Evolutionary conservation across 306 rosid genomes (phyloP), one percentile per base, ranked within the genome.

Genomic region (Prunus campanulata): DNA sequence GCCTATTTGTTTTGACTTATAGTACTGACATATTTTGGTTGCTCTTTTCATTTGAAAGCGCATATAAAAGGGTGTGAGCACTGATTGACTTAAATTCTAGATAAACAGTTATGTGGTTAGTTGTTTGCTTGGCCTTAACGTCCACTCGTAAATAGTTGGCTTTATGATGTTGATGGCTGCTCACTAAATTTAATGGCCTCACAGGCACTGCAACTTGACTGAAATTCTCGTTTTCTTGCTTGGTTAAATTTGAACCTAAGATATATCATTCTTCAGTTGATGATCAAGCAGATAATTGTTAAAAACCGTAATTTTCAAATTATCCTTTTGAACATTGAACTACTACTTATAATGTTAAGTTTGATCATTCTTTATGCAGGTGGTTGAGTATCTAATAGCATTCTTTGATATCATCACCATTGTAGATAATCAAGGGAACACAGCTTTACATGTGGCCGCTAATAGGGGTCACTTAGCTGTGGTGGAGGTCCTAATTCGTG

Each of bases 391-490:
- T 86, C 86, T 94, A 35, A 63, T 85, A 46, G 85, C 80, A 62
- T 81, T 87, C 64, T 81, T 81, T 63, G 91, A 91, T 71, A 83
- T 89, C 75, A 81, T 86, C 84, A 79, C 88, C 81, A 83, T 74
- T 52, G 86, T 85, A 22, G 98, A 94, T 80, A 74, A 68, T 54
- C 85, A 90, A 83, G 95, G 98, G 59, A 94, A 94, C 85, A 90
- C 93, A 2, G 89, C 93, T 60, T 66, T 94, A 68, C 98, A 94
- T 71, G 82, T 89, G 67, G 96, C 97, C 70, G 88, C 93, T 70
- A 85, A 89, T 85, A 78, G 86, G 77, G 97, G 97, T 65, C 84
- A 85, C 84, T 81, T 87, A 48, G 72, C 90, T 32, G 95, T 87
- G 70, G 88, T 94, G 44, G 89, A 90, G 75, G 68, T 79, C 75